Conservation (phyloP, 257 asterid species). For the Henckelia pumila region DNA sequence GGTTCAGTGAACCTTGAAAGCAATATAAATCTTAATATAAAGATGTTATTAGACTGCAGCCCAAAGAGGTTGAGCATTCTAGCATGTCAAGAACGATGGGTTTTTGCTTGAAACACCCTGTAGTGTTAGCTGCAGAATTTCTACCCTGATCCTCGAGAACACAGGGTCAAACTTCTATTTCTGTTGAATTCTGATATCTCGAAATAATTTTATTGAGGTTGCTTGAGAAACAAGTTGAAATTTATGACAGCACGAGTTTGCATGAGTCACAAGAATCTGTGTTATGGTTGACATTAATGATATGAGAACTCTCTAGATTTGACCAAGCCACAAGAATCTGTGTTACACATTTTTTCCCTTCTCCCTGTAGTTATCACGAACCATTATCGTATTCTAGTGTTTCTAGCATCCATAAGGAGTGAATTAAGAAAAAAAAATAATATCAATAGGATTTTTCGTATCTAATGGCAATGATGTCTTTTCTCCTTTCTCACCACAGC, state of each 20-base stretch:
- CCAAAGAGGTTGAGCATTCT: not conserved
- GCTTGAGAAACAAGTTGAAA: not conserved
- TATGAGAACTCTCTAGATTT: not conserved
- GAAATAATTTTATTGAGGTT: not conserved
- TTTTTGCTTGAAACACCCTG: constrained; percentile 1
- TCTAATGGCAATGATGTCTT: not conserved
- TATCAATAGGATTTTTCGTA: not conserved
- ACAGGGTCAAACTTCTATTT: not conserved
- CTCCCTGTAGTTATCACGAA: not conserved
- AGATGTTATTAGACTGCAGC: not conserved
- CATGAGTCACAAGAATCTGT: not conserved
- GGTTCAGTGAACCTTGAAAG: too few species aligned
- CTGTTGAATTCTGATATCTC: not conserved
- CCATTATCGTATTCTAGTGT: not conserved
- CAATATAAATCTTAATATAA: too few species aligned
- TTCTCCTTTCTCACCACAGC: not conserved
- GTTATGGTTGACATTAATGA: not conserved
- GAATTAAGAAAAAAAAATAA: not conserved
- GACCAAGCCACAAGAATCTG: not conserved
- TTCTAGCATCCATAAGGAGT: not conserved
- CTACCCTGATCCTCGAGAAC: not conserved
- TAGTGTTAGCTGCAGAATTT: not conserved
- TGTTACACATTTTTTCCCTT: not conserved
- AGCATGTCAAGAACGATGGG: not conserved
- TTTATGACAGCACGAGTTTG: not conserved